Conservation (phyloP, 2,329 filamentous ascomycete species). For the Hymenoscyphus repandus region DNA sequence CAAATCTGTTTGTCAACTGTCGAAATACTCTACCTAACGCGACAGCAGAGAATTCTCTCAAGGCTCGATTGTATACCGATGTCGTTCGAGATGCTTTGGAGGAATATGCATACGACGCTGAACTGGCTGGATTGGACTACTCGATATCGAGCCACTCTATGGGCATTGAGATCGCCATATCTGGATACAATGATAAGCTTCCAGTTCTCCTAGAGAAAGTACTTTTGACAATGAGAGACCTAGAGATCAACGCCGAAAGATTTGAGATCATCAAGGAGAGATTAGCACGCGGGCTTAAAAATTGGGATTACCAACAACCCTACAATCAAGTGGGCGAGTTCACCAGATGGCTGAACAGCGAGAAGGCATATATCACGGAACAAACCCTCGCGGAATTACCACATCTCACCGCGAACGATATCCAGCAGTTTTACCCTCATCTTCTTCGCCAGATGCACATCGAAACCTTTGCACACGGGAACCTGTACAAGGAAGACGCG, state of each 20-base stretch:
- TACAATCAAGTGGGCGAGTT: constrained; percentile 85
- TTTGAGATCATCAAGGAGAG: constrained; percentile 91
- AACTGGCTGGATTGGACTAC: constrained; percentile 85
- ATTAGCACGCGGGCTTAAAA: constrained; percentile 69
- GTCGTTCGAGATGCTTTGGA: constrained; percentile 83
- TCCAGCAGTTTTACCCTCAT: constrained; percentile 73
- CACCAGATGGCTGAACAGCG: constrained; percentile 72
- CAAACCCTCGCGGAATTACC: constrained; percentile 74
- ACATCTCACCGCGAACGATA: constrained; percentile 65
- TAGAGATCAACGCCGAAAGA: constrained; percentile 78
- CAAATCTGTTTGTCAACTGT: constrained; percentile 75
- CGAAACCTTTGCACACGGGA: constrained; percentile 84
- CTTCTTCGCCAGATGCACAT: constrained; percentile 79
- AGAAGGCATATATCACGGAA: constrained; percentile 73
- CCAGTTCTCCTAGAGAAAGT: constrained; percentile 87
- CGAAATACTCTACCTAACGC: constrained; percentile 74
- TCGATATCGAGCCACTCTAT: constrained; percentile 65
- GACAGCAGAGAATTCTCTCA: constrained; percentile 72
- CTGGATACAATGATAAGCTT: constrained; percentile 96
- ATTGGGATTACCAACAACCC: constrained; percentile 82
- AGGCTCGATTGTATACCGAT: constrained; percentile 75
- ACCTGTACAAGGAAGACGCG: constrained; percentile 90
- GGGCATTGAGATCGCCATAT: constrained; percentile 73
- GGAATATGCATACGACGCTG: constrained; percentile 94
- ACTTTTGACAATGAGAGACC: constrained; percentile 73